Evolutionary conservation across 305 asterid genomes (phyloP), one percentile per base, ranked within the genome.

Genomic region (Solanum hybrid): DNA sequence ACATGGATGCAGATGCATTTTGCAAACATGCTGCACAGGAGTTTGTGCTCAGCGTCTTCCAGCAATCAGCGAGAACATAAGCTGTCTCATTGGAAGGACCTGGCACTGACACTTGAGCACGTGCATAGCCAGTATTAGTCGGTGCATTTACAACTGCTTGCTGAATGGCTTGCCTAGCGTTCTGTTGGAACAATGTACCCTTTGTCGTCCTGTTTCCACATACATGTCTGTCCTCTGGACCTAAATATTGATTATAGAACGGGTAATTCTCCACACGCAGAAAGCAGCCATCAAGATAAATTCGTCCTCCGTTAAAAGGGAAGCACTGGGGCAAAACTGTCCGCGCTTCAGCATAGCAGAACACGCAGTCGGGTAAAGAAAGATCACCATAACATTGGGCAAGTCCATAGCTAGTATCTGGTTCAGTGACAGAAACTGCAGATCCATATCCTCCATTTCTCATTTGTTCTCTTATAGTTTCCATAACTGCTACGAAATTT

Each of bases 321-420:
- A 69, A 69, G 76, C 17, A 69, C 32, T 0, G 17, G 26, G 76
- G 32, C 1, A 69, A 0, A 10, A 0, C 0, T 0, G 7, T 24
- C 0, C 76, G 17, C 17, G 92, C 94, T 51, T 86, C 75, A 4
- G 89, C 87, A 75, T 37, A 90, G 79, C 94, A 92, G 10, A 87
- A 14, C 4, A 5, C 3, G 9, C 92, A 91, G 64, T 90, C 92
- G 5, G 7, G 10, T 29, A 72, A 29, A 4, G 94, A 90, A 78
- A 91, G 87, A 91, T 91, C 91, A 3, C 87, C 87, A 35, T 91
- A 91, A 85, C 94, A 92, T 71, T 92, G 94, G 4, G 89, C 87
- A 7, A 92, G 93, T 35, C 82, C 91, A 88, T 79, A 91, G 37
- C 1, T 72, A 37, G 64, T 11, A 60, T 87, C 37, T 14, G 89